Conservation (phyloP, 495 filamentous ascomycete genomes). For the Aspergillus baeticus region DNA sequence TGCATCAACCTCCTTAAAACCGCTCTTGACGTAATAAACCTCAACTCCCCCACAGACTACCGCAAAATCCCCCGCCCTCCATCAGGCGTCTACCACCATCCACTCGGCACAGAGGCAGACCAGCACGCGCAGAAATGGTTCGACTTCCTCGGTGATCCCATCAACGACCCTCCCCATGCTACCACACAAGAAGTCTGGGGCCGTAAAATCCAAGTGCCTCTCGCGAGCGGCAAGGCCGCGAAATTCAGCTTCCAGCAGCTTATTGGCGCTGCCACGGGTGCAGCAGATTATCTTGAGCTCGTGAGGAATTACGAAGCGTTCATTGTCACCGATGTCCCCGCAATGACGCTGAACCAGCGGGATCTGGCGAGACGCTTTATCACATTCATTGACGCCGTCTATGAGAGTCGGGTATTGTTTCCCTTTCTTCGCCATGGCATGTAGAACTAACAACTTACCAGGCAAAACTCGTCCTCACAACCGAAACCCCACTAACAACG, state of each 20-base stretch:
- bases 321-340: constrained; percentile 85
- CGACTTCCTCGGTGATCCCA: constrained; percentile 81
- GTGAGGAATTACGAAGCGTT: constrained; percentile 90
- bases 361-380: constrained; percentile 93
- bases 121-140: constrained; percentile 94
- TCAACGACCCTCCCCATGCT: constrained; percentile 70
- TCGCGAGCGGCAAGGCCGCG: constrained; percentile 82
- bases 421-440: too few relatives aligned
- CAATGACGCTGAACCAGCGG: constrained; percentile 82
- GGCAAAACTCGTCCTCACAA: constrained; percentile 81
- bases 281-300: constrained; percentile 93
- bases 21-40: constrained; percentile 82
- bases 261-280: constrained; percentile 81
- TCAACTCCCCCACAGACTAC: constrained; percentile 95
- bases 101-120: constrained; percentile 71
- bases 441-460: constrained; percentile 30
- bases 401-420: constrained; percentile 63
- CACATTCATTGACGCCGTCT: constrained; percentile 94
- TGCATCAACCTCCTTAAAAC: constrained; percentile 89
- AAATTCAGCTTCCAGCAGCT: constrained; percentile 89
- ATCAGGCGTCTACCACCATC: constrained; percentile 88
- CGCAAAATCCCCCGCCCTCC: constrained; percentile 93
- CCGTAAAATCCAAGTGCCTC: constrained; percentile 79
- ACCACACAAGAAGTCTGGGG: constrained; percentile 92
- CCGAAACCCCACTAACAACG: constrained; percentile 51